A percentile compares a stretch with the other conserved stretches of the same genome.
Conservation (phyloP, 768 basidiomycete genomes). For the Rhizopogon rudus region DNA sequence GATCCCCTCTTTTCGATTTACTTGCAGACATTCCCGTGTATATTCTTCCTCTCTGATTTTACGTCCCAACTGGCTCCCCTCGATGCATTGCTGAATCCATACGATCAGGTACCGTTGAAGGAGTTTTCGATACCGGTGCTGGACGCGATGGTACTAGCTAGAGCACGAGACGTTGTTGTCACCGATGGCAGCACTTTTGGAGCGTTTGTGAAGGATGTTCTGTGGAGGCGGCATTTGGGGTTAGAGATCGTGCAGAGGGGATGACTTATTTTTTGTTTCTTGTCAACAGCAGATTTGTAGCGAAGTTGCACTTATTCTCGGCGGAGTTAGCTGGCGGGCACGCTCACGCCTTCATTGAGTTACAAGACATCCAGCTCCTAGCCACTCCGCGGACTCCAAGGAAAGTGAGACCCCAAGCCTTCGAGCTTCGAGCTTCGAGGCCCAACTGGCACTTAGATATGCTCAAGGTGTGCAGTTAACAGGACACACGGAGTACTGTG, state of each 20-base stretch:
- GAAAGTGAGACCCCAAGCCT: too few relatives aligned
- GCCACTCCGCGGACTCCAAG: too few relatives aligned
- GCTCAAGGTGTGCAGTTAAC: too few relatives aligned
- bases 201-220: conserved; percentile 57
- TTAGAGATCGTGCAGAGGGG: conserved; percentile 47
- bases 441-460: too few relatives aligned
- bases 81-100: conserved; percentile 32
- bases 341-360: too few relatives aligned
- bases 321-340: too few relatives aligned
- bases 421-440: too few relatives aligned
- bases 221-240: conserved; percentile 59
- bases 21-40: conserved; percentile 56
- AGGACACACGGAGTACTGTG: too few relatives aligned
- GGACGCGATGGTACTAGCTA: conserved; percentile 65
- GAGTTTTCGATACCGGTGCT: conserved; percentile 55
- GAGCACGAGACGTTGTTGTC: conserved; percentile 54
- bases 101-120: conserved; percentile 45
- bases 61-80: conserved; percentile 23
- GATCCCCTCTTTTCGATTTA: conserved; percentile 44
- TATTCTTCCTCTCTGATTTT: conserved; percentile 55
- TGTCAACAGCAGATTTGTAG: too few relatives aligned
- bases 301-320: too few relatives aligned
- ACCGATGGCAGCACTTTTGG: conserved; percentile 78
- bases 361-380: too few relatives aligned
- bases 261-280: conserved; percentile 7